These are phyloP conservation scores for Saccharata proteae DNA, from an alignment of 2,329 filamentous ascomycete species.

Conservation along the genomic window DNA sequence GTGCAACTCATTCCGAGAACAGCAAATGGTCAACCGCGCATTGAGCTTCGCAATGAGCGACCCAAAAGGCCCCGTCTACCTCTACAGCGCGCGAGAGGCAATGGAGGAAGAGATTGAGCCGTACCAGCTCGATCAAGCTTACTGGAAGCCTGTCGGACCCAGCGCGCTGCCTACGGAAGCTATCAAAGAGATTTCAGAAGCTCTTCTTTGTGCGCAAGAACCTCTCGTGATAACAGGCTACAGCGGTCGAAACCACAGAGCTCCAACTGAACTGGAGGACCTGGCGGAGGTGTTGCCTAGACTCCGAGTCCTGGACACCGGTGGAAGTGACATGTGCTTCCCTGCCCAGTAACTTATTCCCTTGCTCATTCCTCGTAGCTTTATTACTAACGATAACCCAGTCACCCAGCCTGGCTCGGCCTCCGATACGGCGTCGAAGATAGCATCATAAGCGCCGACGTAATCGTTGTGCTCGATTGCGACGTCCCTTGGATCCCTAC, in stretches of 20 bases:
- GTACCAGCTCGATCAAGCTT: conserved; percentile 46
- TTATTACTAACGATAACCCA: conserved; percentile 1
- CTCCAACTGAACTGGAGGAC: conserved; percentile 50
- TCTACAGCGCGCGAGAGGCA: conserved; percentile 65
- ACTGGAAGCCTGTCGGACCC: conserved; percentile 61
- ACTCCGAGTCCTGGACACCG: conserved; percentile 61
- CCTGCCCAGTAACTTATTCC: conserved; percentile 31
- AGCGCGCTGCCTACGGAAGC: conserved; percentile 47
- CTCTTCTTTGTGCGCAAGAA: conserved; percentile 50
- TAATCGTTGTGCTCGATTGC: conserved; percentile 76
- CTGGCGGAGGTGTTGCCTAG: conserved; percentile 57
- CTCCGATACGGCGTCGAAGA: conserved; percentile 64
- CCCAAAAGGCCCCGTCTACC: conserved; percentile 68
- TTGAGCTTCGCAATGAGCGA: conserved; percentile 69
- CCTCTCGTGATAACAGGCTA: conserved; percentile 64
- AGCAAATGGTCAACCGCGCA: conserved; percentile 74
- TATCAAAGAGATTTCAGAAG: conserved; percentile 47
- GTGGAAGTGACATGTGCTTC: conserved; percentile 72
- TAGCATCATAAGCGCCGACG: conserved; percentile 62
- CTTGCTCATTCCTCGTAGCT: not conserved
- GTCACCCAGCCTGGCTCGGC: conserved; percentile 47
- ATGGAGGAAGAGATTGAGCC: conserved; percentile 68
- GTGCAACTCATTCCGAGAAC: not conserved
- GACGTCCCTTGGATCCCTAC: conserved; percentile 94
- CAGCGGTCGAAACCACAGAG: conserved; percentile 53